Percentiles rank a stretch among this genome's conserved stretches.
Evolutionary conservation across 2,329 filamentous ascomycete genomes (phyloP).

Genomic region (Daldinia sp.): DNA sequence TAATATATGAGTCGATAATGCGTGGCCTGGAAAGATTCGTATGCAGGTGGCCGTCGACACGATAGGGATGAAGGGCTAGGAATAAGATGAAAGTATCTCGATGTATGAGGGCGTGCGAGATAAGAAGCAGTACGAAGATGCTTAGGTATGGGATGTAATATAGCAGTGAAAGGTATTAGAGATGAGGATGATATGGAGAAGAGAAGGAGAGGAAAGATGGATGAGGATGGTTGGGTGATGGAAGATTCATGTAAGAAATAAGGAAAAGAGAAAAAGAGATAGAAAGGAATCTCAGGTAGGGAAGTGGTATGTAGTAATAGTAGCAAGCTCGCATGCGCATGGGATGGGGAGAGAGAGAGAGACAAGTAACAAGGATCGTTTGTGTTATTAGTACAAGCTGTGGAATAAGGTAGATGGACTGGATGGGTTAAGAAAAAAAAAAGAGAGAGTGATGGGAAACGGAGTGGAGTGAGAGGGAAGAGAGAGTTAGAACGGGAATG

Average conservation of each 20-base stretch:
- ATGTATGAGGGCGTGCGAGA: slow-evolving; percentile 19
- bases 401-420: slow-evolving; percentile 1
- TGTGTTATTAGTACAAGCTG: slow-evolving; percentile 36
- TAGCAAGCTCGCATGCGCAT: slow-evolving; percentile 43
- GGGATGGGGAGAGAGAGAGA: slow-evolving; percentile 45
- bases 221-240: slow-evolving; percentile 42
- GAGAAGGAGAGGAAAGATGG: slow-evolving; percentile 42
- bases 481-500: slow-evolving; percentile 12
- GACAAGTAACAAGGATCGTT: slow-evolving; percentile 46
- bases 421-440: not conserved
- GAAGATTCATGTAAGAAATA: slow-evolving; percentile 50
- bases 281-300: slow-evolving; percentile 22
- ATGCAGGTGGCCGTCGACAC: slow-evolving; percentile 30
- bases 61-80: slow-evolving; percentile 16
- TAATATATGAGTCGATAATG: slow-evolving; percentile 28
- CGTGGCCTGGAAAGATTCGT: slow-evolving; percentile 14
- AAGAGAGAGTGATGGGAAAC: not conserved
- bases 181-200: slow-evolving; percentile 50
- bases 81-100: slow-evolving; percentile 23
- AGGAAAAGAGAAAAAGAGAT: slow-evolving; percentile 34
- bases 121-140: slow-evolving; percentile 38
- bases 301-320: slow-evolving; percentile 20
- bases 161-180: slow-evolving; percentile 43
- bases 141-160: slow-evolving; percentile 29
- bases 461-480: no score